Conservation (phyloP, 495 filamentous ascomycete genomes). For the Penicillium canariense region DNA sequence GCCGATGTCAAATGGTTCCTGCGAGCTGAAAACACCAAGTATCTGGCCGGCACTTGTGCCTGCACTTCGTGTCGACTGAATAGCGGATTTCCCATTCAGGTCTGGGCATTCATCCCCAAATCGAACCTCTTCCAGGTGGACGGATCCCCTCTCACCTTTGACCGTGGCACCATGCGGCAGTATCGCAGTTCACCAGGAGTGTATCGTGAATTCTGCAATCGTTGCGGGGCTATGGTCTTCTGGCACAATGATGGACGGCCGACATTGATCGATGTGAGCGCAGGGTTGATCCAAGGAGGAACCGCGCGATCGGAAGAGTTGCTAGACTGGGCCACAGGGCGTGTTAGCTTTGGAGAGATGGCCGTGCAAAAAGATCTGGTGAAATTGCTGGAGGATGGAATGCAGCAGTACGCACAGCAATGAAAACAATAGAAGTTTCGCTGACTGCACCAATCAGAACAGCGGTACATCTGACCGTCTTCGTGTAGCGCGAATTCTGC, state of each 20-base stretch:
- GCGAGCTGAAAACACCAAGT: conserved; percentile 41
- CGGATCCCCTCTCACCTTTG: conserved; percentile 41
- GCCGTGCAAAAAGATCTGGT: conserved; percentile 46
- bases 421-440: not conserved
- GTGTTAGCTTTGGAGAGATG: conserved; percentile 63
- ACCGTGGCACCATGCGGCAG: conserved; percentile 44
- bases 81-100: conserved; percentile 64
- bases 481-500: not conserved
- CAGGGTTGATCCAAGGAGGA: conserved; percentile 54
- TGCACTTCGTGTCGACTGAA: conserved; percentile 61
- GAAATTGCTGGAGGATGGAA: conserved; percentile 23
- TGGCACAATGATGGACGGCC: conserved; percentile 59
- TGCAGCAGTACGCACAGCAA: conserved; percentile 1
- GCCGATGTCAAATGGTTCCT: conserved; percentile 56
- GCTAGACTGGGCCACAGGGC: conserved; percentile 58
- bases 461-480: not conserved
- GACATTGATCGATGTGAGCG: conserved; percentile 62
- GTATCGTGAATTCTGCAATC: conserved; percentile 60
- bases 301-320: conserved; percentile 57
- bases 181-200: conserved; percentile 56
- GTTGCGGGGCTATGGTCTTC: conserved; percentile 66
- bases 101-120: conserved; percentile 67
- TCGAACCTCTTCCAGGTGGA: conserved; percentile 53
- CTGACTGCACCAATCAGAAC: not conserved
- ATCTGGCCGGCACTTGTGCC: conserved; percentile 63